A percentile compares a stretch with the other conserved stretches of the same genome.
Evolutionary conservation across 371 early-diverging fungal species (phyloP).

Genomic region (Batkoa obscura): DNA sequence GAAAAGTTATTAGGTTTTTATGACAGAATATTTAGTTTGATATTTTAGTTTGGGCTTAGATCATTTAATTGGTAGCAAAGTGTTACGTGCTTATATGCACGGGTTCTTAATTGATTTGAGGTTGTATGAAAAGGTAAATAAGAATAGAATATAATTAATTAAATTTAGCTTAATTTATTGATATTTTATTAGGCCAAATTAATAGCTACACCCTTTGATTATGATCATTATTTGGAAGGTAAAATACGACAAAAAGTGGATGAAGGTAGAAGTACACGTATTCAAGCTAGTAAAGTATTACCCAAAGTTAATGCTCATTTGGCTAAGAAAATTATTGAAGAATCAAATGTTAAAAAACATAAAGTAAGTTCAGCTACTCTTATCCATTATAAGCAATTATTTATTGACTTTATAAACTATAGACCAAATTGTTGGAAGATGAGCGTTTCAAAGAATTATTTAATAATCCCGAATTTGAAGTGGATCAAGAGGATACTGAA

Average conservation of each 20-base stretch:
- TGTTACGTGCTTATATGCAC: slow-evolving; percentile 95
- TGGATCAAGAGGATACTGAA: slow-evolving; percentile 60
- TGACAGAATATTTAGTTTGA: neutral
- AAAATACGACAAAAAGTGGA: slow-evolving; percentile 64
- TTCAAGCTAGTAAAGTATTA: slow-evolving; percentile 64
- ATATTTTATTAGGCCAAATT: slow-evolving; percentile 39
- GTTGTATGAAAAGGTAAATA: slow-evolving; percentile 62
- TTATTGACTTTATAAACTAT: neutral
- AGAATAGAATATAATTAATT: neutral
- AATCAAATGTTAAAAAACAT: too few relatives aligned
- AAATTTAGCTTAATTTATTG: neutral
- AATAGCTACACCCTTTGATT: slow-evolving; percentile 94
- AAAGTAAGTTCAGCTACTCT: too few relatives aligned
- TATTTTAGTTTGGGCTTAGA: slow-evolving; percentile 57
- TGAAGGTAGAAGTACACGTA: slow-evolving; percentile 72
- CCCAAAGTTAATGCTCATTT: slow-evolving; percentile 67
- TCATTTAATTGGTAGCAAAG: slow-evolving; percentile 81
- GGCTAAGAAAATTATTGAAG: slow-evolving; percentile 5
- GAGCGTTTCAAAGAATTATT: slow-evolving; percentile 77
- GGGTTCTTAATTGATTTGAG: slow-evolving; percentile 93
- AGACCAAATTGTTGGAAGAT: slow-evolving; percentile 43
- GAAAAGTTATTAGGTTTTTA: neutral
- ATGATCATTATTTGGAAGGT: slow-evolving; percentile 66
- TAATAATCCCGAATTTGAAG: slow-evolving; percentile 79
- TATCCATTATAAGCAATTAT: neutral